Evolutionary conservation across 2,329 filamentous ascomycete genomes (phyloP), one percentile per base, ranked within the genome.

Genomic region (Exserohilum turcica): DNA sequence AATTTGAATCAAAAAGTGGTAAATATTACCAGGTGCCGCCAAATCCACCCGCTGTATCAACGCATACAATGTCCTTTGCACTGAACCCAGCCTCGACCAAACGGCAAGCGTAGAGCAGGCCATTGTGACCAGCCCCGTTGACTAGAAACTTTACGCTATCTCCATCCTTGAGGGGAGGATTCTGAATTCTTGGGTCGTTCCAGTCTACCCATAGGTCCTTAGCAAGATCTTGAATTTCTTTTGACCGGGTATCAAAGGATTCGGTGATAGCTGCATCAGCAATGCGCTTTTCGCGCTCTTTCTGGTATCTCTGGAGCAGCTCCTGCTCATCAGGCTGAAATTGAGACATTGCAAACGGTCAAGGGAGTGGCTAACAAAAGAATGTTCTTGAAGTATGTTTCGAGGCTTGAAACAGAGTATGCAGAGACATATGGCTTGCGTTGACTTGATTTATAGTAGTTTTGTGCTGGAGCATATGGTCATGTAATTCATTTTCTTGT

Each of bases 21-120:
- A 4, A 4, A 35, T n/a, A n/a, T 15, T 76, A 79, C 69, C 78
- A 80, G 1, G 77, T 78, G 1, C 78, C 78, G 3, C 78, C 78
- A 57, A 78, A 79, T 1, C 75, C 77, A 5, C 73, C 74, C 15
- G 77, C 77, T 5, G 61, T 78, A 58, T 79, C 78, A n/a, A 78
- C 60, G 21, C 78, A 68, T 6, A 66, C 50, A 31, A 79, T 68
- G 40, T 77, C 70, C 2, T 70, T 59, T n/a, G 59, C 46, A 8
- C 45, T 56, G 54, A 73, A 61, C 5, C 74, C 73, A 6, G 70
- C 59, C 51, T 76, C 59, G 15, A 77, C 61, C 5, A 78, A 51
- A 1, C 71, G 65, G 3, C 73, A 70, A 2, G 75, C 53, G 64
- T 74, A 71, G 1, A 76, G 51, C 4, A 78, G 62, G 5, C 76